Conservation (phyloP, 1,284 basidiomycete species). For the Puccinia triticina region DNA sequence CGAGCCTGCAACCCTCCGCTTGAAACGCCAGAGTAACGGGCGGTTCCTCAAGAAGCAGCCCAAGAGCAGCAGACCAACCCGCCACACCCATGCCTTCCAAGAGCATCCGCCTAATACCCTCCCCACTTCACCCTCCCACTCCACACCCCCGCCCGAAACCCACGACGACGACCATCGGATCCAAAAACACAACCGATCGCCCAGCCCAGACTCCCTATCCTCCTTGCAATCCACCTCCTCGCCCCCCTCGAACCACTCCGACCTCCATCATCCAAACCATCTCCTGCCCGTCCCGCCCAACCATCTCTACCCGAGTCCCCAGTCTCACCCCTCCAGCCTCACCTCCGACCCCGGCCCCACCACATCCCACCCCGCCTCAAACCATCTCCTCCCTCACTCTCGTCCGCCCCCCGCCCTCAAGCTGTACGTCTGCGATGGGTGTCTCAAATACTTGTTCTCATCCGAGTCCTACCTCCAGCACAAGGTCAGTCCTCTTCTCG, state of each 20-base stretch:
- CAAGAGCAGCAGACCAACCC: no score
- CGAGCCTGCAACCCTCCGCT: background rate
- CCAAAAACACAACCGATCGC: background rate
- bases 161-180: background rate
- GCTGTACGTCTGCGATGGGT: constrained; percentile 85
- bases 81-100: no score
- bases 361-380: background rate
- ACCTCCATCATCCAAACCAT: background rate
- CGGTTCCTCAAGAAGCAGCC: constrained; percentile 21
- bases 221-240: constrained; percentile 8
- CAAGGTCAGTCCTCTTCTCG: constrained; percentile 65
- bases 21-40: constrained; percentile 22
- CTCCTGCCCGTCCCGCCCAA: background rate
- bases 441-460: constrained; percentile 94
- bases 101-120: background rate
- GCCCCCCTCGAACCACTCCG: background rate
- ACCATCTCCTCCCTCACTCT: background rate
- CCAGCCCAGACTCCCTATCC: background rate
- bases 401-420: constrained; percentile 4
- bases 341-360: background rate
- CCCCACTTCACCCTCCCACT: background rate
- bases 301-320: constrained; percentile 15
- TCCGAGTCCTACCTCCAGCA: constrained; percentile 74
- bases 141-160: background rate
- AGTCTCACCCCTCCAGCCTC: constrained; percentile 8